Percentiles rank a stretch among this genome's conserved stretches.
phyloP scores from a whole-genome alignment of 2,329 filamentous ascomycete genomes.

The Claviceps fusiformis region DNA sequence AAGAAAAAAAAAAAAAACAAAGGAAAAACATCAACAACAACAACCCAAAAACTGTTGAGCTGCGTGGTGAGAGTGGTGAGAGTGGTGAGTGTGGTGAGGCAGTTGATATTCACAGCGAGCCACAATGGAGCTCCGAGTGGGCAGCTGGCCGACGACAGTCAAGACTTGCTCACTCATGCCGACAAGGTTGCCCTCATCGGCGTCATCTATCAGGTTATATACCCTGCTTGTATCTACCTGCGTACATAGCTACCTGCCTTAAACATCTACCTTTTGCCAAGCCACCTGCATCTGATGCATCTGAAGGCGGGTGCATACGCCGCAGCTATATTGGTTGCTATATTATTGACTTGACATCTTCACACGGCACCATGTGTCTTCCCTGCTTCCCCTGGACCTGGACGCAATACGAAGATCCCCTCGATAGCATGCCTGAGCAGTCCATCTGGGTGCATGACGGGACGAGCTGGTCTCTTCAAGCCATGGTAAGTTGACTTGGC shows the following conservation, averaged over 20 bases:
- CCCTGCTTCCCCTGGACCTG: conserved; percentile 37
- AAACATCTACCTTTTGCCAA: neutral
- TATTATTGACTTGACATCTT: too few relatives aligned
- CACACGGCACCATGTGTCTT: conserved; percentile 36
- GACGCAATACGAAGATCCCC: conserved; percentile 30
- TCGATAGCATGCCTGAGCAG: conserved; percentile 24
- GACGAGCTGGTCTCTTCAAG: conserved; percentile 22
- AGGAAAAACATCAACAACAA: too few relatives aligned
- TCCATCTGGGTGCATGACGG: conserved; percentile 28
- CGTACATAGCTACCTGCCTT: neutral
- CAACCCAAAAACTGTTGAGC: too few relatives aligned
- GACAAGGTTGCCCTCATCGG: too few relatives aligned
- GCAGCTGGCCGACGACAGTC: neutral
- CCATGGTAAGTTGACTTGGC: conserved; percentile 22
- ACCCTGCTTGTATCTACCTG: too few relatives aligned
- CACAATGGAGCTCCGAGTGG: neutral
- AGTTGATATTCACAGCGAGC: neutral
- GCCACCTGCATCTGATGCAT: neutral
- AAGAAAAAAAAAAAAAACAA: too few relatives aligned
- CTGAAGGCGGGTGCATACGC: neutral
- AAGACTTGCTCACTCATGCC: neutral
- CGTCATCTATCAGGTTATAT: too few relatives aligned
- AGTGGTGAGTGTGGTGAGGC: neutral
- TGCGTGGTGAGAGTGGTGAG: too few relatives aligned
- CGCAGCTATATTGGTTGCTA: neutral